Evolutionary conservation across 352 stramenopile species (phyloP), one percentile per base, ranked within the genome.

Genomic region (Pythium dissimile): DNA sequence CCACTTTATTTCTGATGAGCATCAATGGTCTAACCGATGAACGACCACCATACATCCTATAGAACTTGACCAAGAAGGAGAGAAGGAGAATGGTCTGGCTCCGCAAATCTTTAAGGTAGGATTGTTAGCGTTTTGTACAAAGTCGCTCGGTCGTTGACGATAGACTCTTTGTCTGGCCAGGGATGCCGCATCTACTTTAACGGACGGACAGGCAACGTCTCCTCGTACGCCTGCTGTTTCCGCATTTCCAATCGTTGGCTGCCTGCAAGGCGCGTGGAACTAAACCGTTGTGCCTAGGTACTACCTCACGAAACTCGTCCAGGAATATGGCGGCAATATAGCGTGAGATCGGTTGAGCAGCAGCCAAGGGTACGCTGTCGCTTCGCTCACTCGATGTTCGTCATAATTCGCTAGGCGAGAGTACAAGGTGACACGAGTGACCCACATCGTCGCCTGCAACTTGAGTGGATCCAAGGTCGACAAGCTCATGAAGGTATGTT

Each of bases 101-200:
- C 66, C 66, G 0, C 52, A 64, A n/a, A 85, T 87, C 64, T 87
- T 87, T 38, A 78, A 82, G 68, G 77, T 87, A 27, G 15, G 34
- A 23, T 18, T 21, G 15, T 16, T 46, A 5, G 11, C 24, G 7
- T 48, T 7, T 41, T 48, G 11, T n/a, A 20, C 2, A 7, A 53
- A 54, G 16, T 37, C 23, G n/a, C n/a, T n/a, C 7, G 28, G 31
- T 8, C 11, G 46, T 47, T 30, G 26, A 18, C 16, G 9, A 54
- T 21, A 31, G 26, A 53, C 8, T 46, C 4, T 24, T 30, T 37
- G 34, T 21, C 2, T 5, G 45, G 13, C 1, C 46, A 94, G 81
- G 82, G 84, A 27, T 94, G 84, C 45, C 73, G 68, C 16, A 77
- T 94, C 41, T 74, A 88, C 27, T 92, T 94, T 54, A 92, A 94